These are phyloP conservation scores for Leishmania guyanensis DNA, from an alignment of 208 protist species.

Conservation along the genomic window DNA sequence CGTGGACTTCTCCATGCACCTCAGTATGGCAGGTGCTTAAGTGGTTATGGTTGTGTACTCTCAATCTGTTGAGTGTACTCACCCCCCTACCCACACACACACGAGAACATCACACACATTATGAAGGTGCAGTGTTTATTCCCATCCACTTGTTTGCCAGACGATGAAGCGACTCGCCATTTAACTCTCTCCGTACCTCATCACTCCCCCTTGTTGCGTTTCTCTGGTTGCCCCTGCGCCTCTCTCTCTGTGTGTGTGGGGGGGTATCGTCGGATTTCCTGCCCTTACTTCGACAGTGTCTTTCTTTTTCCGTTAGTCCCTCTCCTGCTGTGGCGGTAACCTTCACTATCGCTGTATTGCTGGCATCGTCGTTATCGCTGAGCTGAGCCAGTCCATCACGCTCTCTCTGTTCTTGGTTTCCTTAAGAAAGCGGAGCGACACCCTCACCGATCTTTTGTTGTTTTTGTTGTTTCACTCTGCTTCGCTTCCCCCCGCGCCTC, in stretches of 20 bases:
- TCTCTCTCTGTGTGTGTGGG: background rate
- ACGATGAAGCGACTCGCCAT: background rate
- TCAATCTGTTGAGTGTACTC: background rate
- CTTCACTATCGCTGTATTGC: background rate
- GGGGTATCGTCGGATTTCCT: background rate
- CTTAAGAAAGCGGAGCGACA: background rate
- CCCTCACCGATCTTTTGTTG: background rate
- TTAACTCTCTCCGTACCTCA: background rate
- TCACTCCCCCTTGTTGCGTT: background rate
- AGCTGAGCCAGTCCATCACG: background rate
- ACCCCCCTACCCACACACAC: background rate
- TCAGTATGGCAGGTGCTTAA: background rate
- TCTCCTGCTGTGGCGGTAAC: conserved; percentile 6
- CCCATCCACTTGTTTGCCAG: background rate
- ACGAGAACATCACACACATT: background rate
- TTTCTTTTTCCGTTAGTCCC: conserved; percentile 6
- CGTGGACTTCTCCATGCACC: background rate
- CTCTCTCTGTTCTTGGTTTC: background rate
- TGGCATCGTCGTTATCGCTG: background rate
- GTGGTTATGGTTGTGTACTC: no score
- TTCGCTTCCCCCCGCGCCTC: background rate
- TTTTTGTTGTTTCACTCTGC: background rate
- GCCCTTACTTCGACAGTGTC: background rate
- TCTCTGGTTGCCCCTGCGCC: background rate
- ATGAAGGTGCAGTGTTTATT: background rate